Evolutionary conservation across 2,329 filamentous ascomycete genomes (phyloP), one percentile per base, ranked within the genome.

Genomic region (Lachnellula occidentalis): DNA sequence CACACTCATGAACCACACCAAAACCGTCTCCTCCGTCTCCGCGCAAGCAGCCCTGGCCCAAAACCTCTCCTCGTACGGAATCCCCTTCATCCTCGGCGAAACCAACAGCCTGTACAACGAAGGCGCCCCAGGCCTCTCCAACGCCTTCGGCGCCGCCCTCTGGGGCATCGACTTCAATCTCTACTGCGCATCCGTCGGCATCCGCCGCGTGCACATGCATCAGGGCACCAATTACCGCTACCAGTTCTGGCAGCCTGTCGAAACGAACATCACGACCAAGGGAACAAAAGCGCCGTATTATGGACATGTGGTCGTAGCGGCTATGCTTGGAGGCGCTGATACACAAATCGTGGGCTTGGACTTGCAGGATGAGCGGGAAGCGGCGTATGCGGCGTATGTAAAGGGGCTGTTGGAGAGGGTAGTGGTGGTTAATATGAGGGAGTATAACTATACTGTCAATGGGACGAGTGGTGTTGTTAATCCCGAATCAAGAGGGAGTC

Each of bases 231-330:
- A 84, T 65, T 86, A 82, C 64, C 74, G 82, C 7, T 86, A 86
- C 64, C 74, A 74, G 56, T 71, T 74, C 46, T 86, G 82, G 82
- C 82, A 86, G 62, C 81, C 82, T 0, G 61, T 84, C 45, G 62
- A 70, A 4, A 84, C 81, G 0, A 65, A 71, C 48, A 72, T 72
- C 14, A 76, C 76, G 0, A 70, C 71, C 7, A 71, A 74, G 2
- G 82, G 81, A 14, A 86, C 82, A 19, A 85, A 83, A 63, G 71
- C 83, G 0, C 82, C 83, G 0, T 87, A 85, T 66, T 86, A 87
- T 61, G 82, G 80, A 15, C 81, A 80, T 65, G 70, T 85, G 15
- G 78, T 77, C 34, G 79, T 81, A 1, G 81, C 83, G 0, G 75
- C 77, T 1, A 78, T 82, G 61, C 66, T 86, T 2, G 76, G 78